These are phyloP conservation scores for Amanita pallidorosea DNA, from an alignment of 768 basidiomycete species.

Conservation along the genomic window DNA sequence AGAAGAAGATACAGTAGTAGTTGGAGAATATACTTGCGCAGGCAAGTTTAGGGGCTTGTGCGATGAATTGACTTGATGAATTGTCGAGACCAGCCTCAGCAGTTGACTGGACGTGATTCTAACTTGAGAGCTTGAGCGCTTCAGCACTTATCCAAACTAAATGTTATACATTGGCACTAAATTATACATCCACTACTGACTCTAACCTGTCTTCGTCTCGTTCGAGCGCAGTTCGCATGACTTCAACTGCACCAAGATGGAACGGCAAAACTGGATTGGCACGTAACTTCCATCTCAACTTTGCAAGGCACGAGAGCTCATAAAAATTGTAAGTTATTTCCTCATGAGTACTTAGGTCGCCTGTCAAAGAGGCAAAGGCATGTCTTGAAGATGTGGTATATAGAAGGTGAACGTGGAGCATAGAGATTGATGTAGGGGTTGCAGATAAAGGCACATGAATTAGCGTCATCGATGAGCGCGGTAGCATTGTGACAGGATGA, in stretches of 20 bases:
- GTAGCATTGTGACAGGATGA: conserved; percentile 35
- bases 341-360: conserved; percentile 21
- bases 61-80: too few species aligned
- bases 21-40: background rate
- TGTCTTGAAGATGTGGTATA: conserved; percentile 32
- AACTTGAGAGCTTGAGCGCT: too few species aligned
- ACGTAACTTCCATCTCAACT: conserved; percentile 34
- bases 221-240: conserved; percentile 38
- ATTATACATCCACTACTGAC: background rate
- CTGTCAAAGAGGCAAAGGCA: conserved; percentile 12
- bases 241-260: conserved; percentile 64
- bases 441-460: conserved; percentile 39
- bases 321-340: conserved; percentile 64
- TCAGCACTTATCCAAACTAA: too few species aligned
- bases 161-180: background rate
- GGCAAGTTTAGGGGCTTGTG: too few species aligned
- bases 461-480: conserved; percentile 47
- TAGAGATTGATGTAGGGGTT: conserved; percentile 31
- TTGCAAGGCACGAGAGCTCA: conserved; percentile 55
- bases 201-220: conserved; percentile 15
- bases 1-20: conserved; percentile 65
- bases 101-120: too few species aligned
- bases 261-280: conserved; percentile 52
- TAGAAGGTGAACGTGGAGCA: conserved; percentile 56
- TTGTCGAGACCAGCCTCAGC: too few species aligned